phyloP scores from a whole-genome alignment of 768 basidiomycete species.

The Sarcomyxa edulis region DNA sequence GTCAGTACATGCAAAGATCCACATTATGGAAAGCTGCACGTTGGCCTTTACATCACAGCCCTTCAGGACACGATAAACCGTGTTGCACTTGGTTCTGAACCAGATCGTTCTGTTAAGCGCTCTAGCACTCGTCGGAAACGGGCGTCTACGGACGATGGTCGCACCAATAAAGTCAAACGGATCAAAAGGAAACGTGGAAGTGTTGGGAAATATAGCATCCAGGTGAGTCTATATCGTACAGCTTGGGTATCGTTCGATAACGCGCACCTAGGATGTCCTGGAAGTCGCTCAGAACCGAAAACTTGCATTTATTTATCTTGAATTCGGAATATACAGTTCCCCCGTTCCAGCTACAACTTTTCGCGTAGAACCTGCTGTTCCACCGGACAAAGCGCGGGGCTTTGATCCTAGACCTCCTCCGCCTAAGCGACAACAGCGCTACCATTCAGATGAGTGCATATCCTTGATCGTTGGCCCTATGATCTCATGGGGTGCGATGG shows the following conservation, averaged over 20 bases:
- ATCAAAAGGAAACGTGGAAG: background rate
- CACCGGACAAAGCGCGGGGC: background rate
- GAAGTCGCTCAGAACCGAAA: constrained; percentile 3
- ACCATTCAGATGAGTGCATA: background rate
- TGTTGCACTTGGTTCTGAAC: background rate
- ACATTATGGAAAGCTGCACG: constrained; percentile 11
- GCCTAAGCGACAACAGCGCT: background rate
- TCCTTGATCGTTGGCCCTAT: constrained; percentile 1
- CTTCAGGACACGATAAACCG: constrained; percentile 13
- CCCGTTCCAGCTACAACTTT: constrained; percentile 8
- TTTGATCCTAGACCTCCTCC: background rate
- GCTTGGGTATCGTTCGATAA: too few relatives aligned
- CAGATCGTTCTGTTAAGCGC: background rate
- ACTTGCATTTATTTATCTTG: constrained; percentile 7
- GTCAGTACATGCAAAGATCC: constrained; percentile 7
- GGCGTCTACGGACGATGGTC: too few relatives aligned
- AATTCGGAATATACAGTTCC: constrained; percentile 10
- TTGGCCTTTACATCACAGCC: constrained; percentile 14
- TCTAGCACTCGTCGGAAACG: too few relatives aligned
- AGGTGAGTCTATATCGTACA: background rate
- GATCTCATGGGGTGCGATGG: constrained; percentile 7
- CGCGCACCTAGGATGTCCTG: too few relatives aligned
- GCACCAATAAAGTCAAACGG: background rate
- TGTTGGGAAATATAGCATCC: background rate
- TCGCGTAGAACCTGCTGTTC: background rate